Conservation (phyloP, 768 basidiomycete species). For the Hygrophoropsis aurantiaca region DNA sequence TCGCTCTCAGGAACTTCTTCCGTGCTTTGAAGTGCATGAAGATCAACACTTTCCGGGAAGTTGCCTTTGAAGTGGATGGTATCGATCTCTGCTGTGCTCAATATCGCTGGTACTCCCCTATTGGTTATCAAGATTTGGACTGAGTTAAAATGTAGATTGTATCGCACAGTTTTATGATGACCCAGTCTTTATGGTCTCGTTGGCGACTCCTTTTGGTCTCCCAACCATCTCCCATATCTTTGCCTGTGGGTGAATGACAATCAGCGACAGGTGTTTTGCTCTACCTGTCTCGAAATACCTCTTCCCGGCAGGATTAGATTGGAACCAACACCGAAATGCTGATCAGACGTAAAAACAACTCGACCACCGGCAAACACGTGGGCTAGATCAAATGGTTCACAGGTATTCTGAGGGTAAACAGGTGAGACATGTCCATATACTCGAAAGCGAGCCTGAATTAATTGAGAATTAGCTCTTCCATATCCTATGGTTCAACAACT, state of each 20-base stretch:
- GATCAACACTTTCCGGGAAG: conserved; percentile 85
- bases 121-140: neutral
- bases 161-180: conserved; percentile 81
- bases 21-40: conserved; percentile 54
- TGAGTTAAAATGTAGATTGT: conserved; percentile 2
- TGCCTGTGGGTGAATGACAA: conserved; percentile 38
- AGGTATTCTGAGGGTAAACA: conserved; percentile 50
- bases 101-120: conserved; percentile 71
- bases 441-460: conserved; percentile 80
- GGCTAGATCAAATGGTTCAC: conserved; percentile 74
- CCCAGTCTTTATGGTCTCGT: conserved; percentile 88
- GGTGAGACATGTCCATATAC: conserved; percentile 82
- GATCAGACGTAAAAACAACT: conserved; percentile 84
- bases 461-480: too few relatives aligned
- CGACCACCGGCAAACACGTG: conserved; percentile 88
- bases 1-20: conserved; percentile 38
- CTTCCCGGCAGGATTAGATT: conserved; percentile 92
- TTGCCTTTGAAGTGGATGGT: conserved; percentile 96
- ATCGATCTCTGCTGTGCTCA: conserved; percentile 86
- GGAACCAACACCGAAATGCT: conserved; percentile 90
- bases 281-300: conserved; percentile 37
- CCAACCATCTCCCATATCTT: conserved; percentile 98
- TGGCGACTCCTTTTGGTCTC: conserved; percentile 89
- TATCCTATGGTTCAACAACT: conserved; percentile 4
- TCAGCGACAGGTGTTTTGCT: neutral